Evolutionary conservation across 345 rosid species (phyloP).

Genomic region (Brassica carinata): DNA sequence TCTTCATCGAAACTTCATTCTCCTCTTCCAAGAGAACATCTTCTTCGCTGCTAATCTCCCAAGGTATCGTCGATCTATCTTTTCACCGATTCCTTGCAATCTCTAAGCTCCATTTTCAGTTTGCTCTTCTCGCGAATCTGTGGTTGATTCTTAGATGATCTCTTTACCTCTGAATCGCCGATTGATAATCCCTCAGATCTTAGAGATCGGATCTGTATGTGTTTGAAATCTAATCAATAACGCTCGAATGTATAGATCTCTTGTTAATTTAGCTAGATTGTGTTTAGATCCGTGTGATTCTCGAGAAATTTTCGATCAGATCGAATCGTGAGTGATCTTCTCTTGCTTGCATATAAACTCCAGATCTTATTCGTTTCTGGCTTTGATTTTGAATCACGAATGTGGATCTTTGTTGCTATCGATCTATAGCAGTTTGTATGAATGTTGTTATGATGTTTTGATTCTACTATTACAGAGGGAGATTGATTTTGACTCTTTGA

Average conservation of each 20-base stretch:
- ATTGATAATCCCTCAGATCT: not conserved
- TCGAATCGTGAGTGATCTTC: not conserved
- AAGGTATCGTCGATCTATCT: slow-evolving; percentile 30
- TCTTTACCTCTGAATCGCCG: not conserved
- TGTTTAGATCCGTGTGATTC: slow-evolving; percentile 14
- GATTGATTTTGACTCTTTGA: too few relatives aligned
- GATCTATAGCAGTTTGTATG: not conserved
- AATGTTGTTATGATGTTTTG: not conserved
- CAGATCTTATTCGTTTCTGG: slow-evolving; percentile 30
- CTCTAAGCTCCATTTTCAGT: not conserved
- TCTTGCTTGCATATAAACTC: not conserved
- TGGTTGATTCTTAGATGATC: slow-evolving; percentile 15
- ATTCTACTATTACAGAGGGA: too few relatives aligned
- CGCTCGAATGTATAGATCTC: slow-evolving; percentile 20
- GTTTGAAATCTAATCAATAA: not conserved
- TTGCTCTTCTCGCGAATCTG: not conserved
- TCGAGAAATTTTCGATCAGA: not conserved
- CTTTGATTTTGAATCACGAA: not conserved
- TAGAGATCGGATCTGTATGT: slow-evolving; percentile 13
- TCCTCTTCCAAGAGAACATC: not conserved
- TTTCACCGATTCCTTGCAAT: not conserved
- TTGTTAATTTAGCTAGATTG: not conserved
- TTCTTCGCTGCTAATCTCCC: slow-evolving; percentile 20
- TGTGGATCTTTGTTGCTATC: slow-evolving; percentile 6
- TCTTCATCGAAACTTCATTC: slow-evolving; percentile 15